Evolutionary conservation across 1,284 basidiomycete species (phyloP).

Genomic region (Fomitopsis pinicola): DNA sequence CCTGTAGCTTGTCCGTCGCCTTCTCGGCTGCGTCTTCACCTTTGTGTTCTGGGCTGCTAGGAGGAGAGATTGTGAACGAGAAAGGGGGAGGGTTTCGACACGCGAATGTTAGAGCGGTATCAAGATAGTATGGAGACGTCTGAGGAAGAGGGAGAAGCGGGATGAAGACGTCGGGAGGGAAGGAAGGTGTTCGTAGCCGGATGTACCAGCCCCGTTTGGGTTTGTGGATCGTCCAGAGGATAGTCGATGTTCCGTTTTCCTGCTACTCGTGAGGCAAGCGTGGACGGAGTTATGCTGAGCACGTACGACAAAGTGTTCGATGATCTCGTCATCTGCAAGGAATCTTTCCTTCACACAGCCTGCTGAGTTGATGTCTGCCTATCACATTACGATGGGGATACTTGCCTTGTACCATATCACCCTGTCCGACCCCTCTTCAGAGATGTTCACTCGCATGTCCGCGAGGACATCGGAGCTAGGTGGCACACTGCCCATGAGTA

Average conservation of each 20-base stretch:
- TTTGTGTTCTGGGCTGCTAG: slow-evolving; percentile 11
- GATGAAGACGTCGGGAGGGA: slow-evolving; percentile 62
- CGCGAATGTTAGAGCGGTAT: slow-evolving; percentile 58
- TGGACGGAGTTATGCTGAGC: not conserved
- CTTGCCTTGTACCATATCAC: slow-evolving; percentile 74
- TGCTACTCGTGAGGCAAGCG: slow-evolving; percentile 21
- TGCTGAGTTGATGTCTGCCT: slow-evolving; percentile 10
- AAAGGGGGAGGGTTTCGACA: slow-evolving; percentile 41
- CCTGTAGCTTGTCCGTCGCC: slow-evolving; percentile 30
- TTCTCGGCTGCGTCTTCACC: slow-evolving; percentile 29
- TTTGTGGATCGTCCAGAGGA: slow-evolving; percentile 71
- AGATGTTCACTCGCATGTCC: slow-evolving; percentile 64
- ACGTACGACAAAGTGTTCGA: slow-evolving; percentile 68
- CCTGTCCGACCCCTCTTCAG: slow-evolving; percentile 49
- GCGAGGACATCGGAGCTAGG: slow-evolving; percentile 70
- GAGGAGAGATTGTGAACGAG: slow-evolving; percentile 6
- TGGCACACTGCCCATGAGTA: not conserved
- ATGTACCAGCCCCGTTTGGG: slow-evolving; percentile 80
- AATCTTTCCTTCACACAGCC: slow-evolving; percentile 56
- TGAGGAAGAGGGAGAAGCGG: slow-evolving; percentile 54
- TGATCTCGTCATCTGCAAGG: slow-evolving; percentile 66
- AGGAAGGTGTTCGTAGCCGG: slow-evolving; percentile 60
- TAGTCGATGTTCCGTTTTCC: slow-evolving; percentile 60
- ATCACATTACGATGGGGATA: not conserved
- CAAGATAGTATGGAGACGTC: slow-evolving; percentile 50